Base-by-base conservation (phyloP, 1,139 yeast species). In the Pneumocystis sp. region DNA sequence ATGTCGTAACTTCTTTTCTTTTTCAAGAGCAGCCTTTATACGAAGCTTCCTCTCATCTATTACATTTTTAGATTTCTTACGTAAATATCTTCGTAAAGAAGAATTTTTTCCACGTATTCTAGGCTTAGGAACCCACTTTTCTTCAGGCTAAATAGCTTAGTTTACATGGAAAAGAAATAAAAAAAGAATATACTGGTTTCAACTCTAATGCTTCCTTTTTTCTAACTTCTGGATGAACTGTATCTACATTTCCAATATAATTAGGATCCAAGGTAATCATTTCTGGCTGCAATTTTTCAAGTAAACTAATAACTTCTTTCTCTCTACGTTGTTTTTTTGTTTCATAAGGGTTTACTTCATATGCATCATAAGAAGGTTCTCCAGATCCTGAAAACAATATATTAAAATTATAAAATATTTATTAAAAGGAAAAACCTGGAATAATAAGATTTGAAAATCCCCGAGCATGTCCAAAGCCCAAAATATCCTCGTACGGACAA, bases 341-440 rank as follows among this genome's bases (percentile, higher is more conserved):
- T 76, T 89, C 96, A 77, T 82, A 95, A 68, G 98, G 98, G 76
- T 95, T 95, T 72, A 86, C 77, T 76, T 95, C 98, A 73, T 90
- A 78, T 1, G 98, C 91, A 79, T 95, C 99, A 74, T 83, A 91
- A 77, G 95, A 95, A 68, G 98, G 97, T 77, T 95, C 98, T 79
- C 98, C 99, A 63, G 97, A 80, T 4, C 57, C 57, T 50, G 25
- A 12, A 29, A 25, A 50, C 25, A 50, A 12, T 15, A 8, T 12
- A 19, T 44, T 44, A 50, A 17, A 25, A 3, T 50, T 4, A 3
- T 50, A 21, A 50, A 25, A 25, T 57, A 50, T 8, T 25, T 25
- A 25, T 25, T 25, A 19, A 44, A 44, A 19, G n/a, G n/a, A 50
- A 50, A 25, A 50, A 50, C 99, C 99, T 56, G 99, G 98, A 66